Percentiles rank a stretch among this genome's conserved stretches.
Evolutionary conservation across 208 protist genomes (phyloP).

Genomic region (Leishmania amazonensis): DNA sequence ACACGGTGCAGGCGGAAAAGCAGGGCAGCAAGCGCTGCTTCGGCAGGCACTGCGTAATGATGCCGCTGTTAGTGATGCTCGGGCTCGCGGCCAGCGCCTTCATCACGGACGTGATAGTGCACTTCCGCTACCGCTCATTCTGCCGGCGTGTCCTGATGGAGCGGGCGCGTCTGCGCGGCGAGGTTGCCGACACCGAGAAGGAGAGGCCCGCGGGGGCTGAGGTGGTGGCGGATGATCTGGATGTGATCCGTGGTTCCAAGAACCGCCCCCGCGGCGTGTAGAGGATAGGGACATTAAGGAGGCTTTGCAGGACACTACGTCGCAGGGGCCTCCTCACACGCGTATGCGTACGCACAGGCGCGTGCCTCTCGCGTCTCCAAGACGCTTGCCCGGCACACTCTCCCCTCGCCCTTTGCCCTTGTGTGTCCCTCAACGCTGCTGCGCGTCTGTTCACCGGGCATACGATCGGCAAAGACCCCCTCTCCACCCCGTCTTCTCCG

Average conservation of each 20-base stretch:
- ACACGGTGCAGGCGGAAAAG: slow-evolving; percentile 52
- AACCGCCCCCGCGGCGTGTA: neutral
- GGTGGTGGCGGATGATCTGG: neutral
- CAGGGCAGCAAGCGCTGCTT: slow-evolving; percentile 28
- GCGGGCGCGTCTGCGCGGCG: slow-evolving; percentile 38
- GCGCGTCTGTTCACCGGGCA: neutral
- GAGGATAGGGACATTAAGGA: neutral
- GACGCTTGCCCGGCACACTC: neutral
- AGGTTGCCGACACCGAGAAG: slow-evolving; percentile 15
- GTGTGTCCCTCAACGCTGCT: neutral
- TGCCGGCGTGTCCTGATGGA: slow-evolving; percentile 40
- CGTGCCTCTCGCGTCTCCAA: neutral
- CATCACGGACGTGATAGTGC: slow-evolving; percentile 37
- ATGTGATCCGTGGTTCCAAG: neutral
- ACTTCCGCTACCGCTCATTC: slow-evolving; percentile 44
- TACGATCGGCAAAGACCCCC: neutral
- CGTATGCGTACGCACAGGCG: neutral
- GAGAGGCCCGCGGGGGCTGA: neutral
- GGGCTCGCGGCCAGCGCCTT: slow-evolving; percentile 37
- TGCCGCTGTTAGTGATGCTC: slow-evolving; percentile 53
- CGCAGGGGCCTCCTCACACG: neutral
- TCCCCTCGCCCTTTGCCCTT: neutral
- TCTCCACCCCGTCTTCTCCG: too few relatives aligned
- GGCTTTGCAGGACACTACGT: neutral
- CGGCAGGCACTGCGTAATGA: slow-evolving; percentile 37